phyloP scores from a whole-genome alignment of 768 basidiomycete species.

The Phlebiopsis flavidoalba region DNA sequence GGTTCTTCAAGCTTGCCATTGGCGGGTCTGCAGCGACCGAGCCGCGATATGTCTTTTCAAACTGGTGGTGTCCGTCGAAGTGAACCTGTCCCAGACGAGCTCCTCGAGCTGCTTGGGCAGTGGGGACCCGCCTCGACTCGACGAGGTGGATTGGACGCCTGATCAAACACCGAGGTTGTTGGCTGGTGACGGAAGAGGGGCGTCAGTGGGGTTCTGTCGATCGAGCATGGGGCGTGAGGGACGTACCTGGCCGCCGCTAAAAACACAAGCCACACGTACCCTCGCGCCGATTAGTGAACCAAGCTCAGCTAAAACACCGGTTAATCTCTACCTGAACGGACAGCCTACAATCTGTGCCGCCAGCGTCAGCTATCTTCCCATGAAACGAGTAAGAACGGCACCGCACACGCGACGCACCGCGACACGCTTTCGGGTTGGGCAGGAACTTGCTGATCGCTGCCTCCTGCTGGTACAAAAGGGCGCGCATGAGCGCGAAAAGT shows the following conservation, averaged over 20 bases:
- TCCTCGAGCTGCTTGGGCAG: constrained; percentile 68
- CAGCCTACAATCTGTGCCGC: constrained; percentile 78
- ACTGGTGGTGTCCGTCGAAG: constrained; percentile 88
- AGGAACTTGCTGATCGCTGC: constrained; percentile 40
- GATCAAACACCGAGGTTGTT: constrained; percentile 76
- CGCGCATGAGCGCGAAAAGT: neutral
- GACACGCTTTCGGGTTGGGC: constrained; percentile 63
- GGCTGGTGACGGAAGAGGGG: constrained; percentile 52
- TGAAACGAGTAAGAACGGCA: neutral
- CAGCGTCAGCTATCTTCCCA: neutral
- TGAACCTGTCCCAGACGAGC: constrained; percentile 86
- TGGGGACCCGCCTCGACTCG: constrained; percentile 80
- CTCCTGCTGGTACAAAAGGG: constrained; percentile 3
- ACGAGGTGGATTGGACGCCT: constrained; percentile 87
- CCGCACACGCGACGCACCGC: constrained; percentile 56
- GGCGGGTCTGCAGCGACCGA: constrained; percentile 56
- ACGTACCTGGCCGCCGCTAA: constrained; percentile 64
- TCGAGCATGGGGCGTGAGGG: neutral
- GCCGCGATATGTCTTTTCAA: constrained; percentile 62
- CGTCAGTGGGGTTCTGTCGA: neutral
- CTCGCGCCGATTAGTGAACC: neutral
- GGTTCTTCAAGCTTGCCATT: constrained; percentile 92
- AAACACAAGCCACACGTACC: neutral
- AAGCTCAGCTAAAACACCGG: neutral
- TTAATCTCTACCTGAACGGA: constrained; percentile 75